Conservation (phyloP, 805 yeast genomes). For the Maudiozyma turicensis region DNA sequence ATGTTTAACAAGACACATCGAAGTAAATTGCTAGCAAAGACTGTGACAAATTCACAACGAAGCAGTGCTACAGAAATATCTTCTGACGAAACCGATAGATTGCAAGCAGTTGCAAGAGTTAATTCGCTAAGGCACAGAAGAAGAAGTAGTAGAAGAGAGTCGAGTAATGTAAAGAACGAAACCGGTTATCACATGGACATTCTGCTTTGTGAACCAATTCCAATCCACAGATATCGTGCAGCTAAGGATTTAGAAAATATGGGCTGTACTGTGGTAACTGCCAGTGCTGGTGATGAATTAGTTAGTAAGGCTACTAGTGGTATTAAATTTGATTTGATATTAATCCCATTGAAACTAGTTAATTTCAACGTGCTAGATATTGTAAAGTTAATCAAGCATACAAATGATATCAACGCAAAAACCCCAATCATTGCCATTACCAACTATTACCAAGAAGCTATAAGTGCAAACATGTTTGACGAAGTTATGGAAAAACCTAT, state of each 20-base stretch:
- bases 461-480: constrained; percentile 43
- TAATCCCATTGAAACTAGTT: constrained; percentile 62
- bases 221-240: constrained; percentile 63
- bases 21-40: constrained; percentile 23
- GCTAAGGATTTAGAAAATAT: constrained; percentile 51
- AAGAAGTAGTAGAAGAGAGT: constrained; percentile 23
- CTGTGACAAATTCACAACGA: constrained; percentile 8
- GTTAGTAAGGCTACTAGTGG: constrained; percentile 73
- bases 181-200: constrained; percentile 44
- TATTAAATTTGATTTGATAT: constrained; percentile 73
- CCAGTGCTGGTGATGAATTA: constrained; percentile 72
- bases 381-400: constrained; percentile 61
- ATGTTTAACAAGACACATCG: neutral
- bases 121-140: constrained; percentile 21
- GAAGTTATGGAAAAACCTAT: constrained; percentile 69
- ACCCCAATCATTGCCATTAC: constrained; percentile 76
- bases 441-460: constrained; percentile 60
- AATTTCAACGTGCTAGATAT: constrained; percentile 68
- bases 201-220: constrained; percentile 78
- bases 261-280: constrained; percentile 75
- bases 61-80: constrained; percentile 15
- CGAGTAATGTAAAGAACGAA: constrained; percentile 10
- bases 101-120: constrained; percentile 22
- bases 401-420: constrained; percentile 64
- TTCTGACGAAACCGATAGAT: constrained; percentile 18